Conservation (phyloP, 1,139 yeast genomes). For the Pichia norvegensis region DNA sequence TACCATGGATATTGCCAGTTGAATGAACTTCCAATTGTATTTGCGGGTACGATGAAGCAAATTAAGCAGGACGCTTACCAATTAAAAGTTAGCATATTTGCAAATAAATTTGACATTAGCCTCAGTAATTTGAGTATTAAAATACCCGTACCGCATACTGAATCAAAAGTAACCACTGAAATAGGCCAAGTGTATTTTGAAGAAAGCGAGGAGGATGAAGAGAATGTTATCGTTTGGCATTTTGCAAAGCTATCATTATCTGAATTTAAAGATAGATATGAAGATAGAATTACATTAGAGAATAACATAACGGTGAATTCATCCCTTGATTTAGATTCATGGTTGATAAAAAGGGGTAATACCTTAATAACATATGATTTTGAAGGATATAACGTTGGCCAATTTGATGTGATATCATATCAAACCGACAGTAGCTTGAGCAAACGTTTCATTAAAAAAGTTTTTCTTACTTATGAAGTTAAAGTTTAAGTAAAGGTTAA, state of each 20-base stretch:
- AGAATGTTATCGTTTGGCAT: neutral
- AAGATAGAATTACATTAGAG: neutral
- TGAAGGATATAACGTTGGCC: neutral
- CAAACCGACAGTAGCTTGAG: neutral
- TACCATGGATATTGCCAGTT: constrained; percentile 61
- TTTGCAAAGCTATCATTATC: neutral
- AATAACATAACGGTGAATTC: neutral
- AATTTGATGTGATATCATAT: constrained; percentile 1
- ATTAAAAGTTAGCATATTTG: neutral
- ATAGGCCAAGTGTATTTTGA: neutral
- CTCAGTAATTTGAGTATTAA: constrained; percentile 1
- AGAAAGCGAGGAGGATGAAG: neutral
- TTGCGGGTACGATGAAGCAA: constrained; percentile 22
- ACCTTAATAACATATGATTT: constrained; percentile 1
- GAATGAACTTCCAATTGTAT: constrained; percentile 57
- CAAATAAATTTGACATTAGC: neutral
- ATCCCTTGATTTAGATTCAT: neutral
- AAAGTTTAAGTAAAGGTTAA: neutral
- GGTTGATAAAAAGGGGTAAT: neutral
- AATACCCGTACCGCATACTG: constrained; percentile 6
- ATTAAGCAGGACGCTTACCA: constrained; percentile 1
- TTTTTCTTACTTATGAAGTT: neutral
- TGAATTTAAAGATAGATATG: neutral
- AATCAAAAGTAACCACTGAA: neutral
- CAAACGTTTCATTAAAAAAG: neutral